Conservation (phyloP, 2,329 filamentous ascomycete species). For the Arthrobotrys conoides region DNA sequence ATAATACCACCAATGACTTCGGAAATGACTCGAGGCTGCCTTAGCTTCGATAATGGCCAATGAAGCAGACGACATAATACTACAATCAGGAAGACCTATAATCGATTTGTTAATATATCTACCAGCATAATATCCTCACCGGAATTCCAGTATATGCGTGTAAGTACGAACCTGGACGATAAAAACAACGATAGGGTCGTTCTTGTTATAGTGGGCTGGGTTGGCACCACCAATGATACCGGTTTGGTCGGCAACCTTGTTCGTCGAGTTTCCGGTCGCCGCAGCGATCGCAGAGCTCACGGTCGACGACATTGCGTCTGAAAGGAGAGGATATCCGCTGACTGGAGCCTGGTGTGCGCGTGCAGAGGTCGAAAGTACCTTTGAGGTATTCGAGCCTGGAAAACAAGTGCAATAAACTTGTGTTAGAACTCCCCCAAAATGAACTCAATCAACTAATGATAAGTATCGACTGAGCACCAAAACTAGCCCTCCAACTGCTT, state of each 20-base stretch:
- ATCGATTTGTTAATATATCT: background rate
- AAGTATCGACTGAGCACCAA: conserved; percentile 24
- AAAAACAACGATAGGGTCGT: conserved; percentile 81
- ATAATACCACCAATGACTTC: conserved; percentile 89
- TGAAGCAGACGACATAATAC: conserved; percentile 81
- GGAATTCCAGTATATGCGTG: background rate
- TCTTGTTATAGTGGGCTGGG: conserved; percentile 77
- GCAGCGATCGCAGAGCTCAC: conserved; percentile 32
- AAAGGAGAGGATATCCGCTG: conserved; percentile 1
- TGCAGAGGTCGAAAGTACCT: conserved; percentile 10
- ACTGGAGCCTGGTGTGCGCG: background rate
- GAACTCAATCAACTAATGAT: background rate
- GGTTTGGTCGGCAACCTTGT: conserved; percentile 72
- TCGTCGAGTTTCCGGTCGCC: conserved; percentile 61
- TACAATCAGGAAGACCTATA: conserved; percentile 79
- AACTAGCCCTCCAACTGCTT: conserved; percentile 8
- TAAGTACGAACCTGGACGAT: conserved; percentile 77
- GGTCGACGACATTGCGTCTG: conserved; percentile 42
- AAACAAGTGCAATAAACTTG: background rate
- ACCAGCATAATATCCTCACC: conserved; percentile 62
- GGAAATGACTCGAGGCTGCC: conserved; percentile 85
- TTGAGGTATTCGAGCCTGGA: background rate
- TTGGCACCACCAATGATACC: conserved; percentile 81
- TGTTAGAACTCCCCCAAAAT: background rate
- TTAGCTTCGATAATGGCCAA: conserved; percentile 81